Percentiles rank a stretch among this genome's conserved stretches.
These are phyloP conservation scores for Pleurotus tuber-regium DNA, from an alignment of 768 basidiomycete genomes.

Conservation along the genomic window DNA sequence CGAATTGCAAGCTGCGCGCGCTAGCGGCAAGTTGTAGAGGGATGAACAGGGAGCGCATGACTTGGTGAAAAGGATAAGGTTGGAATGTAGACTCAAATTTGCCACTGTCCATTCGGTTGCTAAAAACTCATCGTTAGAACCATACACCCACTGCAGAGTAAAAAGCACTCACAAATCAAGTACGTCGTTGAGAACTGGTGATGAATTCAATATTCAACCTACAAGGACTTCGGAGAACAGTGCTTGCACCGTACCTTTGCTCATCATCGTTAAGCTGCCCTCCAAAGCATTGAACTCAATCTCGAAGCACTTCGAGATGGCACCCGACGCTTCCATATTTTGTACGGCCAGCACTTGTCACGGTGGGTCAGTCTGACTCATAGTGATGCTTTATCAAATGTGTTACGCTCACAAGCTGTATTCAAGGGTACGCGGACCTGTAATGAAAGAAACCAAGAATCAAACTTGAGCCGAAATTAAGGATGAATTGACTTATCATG, in stretches of 20 bases:
- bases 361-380: no score
- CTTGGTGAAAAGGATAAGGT: slow-evolving; percentile 62
- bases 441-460: slow-evolving; percentile 17
- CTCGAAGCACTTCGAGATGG: slow-evolving; percentile 56
- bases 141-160: not conserved
- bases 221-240: slow-evolving; percentile 1
- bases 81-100: slow-evolving; percentile 56
- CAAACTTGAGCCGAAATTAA: not conserved
- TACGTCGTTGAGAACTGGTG: slow-evolving; percentile 58
- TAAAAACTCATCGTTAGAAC: slow-evolving; percentile 13
- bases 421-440: slow-evolving; percentile 64
- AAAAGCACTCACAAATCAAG: slow-evolving; percentile 50
- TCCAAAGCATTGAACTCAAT: slow-evolving; percentile 75
- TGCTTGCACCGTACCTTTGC: slow-evolving; percentile 44
- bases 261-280: slow-evolving; percentile 71
- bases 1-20: slow-evolving; percentile 55
- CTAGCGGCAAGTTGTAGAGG: slow-evolving; percentile 55
- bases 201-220: not conserved
- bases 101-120: slow-evolving; percentile 70
- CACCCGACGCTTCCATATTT: slow-evolving; percentile 67
- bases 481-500: slow-evolving; percentile 38
- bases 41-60: slow-evolving; percentile 56
- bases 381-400: no score
- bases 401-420: slow-evolving; percentile 47
- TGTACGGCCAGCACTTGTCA: slow-evolving; percentile 64